phyloP scores from a whole-genome alignment of 495 filamentous ascomycete species.

The Penicillium soppii region DNA sequence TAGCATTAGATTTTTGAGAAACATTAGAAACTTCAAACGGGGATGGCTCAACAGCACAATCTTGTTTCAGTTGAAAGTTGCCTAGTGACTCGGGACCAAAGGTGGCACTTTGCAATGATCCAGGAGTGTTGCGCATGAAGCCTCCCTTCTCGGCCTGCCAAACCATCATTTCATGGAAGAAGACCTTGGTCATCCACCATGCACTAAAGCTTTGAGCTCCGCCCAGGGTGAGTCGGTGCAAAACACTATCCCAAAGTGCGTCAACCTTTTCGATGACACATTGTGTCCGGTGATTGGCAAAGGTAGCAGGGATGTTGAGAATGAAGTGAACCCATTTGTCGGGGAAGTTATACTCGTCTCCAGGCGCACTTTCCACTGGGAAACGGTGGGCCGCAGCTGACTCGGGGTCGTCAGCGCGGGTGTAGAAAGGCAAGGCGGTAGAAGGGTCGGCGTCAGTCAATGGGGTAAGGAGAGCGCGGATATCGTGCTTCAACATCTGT shows the following conservation, averaged over 20 bases:
- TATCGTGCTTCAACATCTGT: conserved; percentile 70
- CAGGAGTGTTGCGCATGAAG: conserved; percentile 67
- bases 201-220: conserved; percentile 84
- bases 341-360: conserved; percentile 62
- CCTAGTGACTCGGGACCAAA: conserved; percentile 31
- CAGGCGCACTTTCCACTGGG: conserved; percentile 35
- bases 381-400: conserved; percentile 32
- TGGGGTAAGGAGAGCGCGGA: conserved; percentile 64
- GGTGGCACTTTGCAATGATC: conserved; percentile 42
- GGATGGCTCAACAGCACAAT: conserved; percentile 5
- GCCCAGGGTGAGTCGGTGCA: conserved; percentile 62
- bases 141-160: conserved; percentile 93
- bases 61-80: conserved; percentile 25
- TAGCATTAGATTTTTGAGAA: conserved; percentile 10
- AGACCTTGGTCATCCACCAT: conserved; percentile 99
- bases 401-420: conserved; percentile 43
- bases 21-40: conserved; percentile 12
- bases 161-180: conserved; percentile 91
- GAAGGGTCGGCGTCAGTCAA: conserved; percentile 34
- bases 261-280: conserved; percentile 47
- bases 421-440: conserved; percentile 35
- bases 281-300: conserved; percentile 68
- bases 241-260: conserved; percentile 46
- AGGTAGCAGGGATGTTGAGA: conserved; percentile 67
- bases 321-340: conserved; percentile 87